These are phyloP conservation scores for Gomphus sp. DNA, from an alignment of 1,284 basidiomycete species.

Conservation along the genomic window DNA sequence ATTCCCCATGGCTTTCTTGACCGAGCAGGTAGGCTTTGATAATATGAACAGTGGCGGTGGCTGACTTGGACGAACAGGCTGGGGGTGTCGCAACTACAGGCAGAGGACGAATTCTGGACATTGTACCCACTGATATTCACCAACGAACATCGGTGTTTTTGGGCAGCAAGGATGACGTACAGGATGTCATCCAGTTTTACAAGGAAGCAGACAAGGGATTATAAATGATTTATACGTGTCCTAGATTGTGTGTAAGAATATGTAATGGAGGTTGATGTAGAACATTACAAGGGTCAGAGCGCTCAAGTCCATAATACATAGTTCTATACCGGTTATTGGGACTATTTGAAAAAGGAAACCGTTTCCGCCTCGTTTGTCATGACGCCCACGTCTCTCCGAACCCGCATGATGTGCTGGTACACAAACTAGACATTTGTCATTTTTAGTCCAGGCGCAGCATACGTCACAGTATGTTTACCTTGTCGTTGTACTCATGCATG, in stretches of 20 bases:
- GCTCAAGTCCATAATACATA: too few species aligned
- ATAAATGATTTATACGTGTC: conserved; percentile 1
- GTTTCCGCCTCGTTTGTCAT: conserved; percentile 81
- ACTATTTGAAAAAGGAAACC: conserved; percentile 23
- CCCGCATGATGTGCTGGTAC: conserved; percentile 65
- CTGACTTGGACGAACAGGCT: conserved; percentile 43
- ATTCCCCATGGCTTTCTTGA: conserved; percentile 98
- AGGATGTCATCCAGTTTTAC: conserved; percentile 83
- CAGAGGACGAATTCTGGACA: conserved; percentile 84
- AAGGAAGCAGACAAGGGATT: conserved; percentile 20
- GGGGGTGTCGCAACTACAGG: conserved; percentile 97
- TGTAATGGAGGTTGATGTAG: neutral
- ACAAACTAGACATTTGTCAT: conserved; percentile 51
- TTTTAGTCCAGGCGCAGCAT: neutral
- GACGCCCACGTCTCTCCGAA: conserved; percentile 68
- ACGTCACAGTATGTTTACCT: conserved; percentile 31
- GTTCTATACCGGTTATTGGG: too few species aligned
- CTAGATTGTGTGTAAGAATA: neutral
- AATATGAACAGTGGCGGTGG: neutral
- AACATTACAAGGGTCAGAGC: too few species aligned
- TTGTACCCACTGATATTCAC: conserved; percentile 85
- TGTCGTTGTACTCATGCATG: conserved; percentile 79
- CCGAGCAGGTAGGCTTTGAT: conserved; percentile 67
- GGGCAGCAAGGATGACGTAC: conserved; percentile 90
- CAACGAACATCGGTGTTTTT: conserved; percentile 92